Evolutionary conservation across 768 basidiomycete genomes (phyloP), one percentile per base, ranked within the genome.

Genomic region (Suillus fuscotomentosus): DNA sequence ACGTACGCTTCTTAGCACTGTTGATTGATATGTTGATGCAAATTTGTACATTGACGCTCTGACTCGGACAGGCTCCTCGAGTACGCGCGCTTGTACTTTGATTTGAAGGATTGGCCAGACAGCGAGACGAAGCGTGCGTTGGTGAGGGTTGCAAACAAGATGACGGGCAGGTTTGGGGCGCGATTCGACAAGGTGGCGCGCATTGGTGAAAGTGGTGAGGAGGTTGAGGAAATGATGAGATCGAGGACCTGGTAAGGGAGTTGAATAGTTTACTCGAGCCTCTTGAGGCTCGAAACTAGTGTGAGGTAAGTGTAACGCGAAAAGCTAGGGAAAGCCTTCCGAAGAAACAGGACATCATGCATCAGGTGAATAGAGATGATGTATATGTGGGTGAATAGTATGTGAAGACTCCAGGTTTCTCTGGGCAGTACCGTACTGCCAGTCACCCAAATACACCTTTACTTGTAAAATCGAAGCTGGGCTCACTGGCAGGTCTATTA

Each of bases 121-220:
- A 88, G 90, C 5, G 89, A 91, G 71, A 86, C 88, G 39, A 94
- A 91, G 76, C 79, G 84, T 9, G 84, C 86, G 1, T 72, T 94
- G 24, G 78, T 84, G 69, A 79, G 86, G 9, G 78, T 85, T 9
- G 67, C 80, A 43, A 80, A 81, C 66, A 92, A 91, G 79, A 79
- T 73, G 61, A 68, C 80, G 13, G 83, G 85, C 2, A 85, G 84
- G 70, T 66, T 65, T 61, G 41, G 66, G 20, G 60, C 41, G 41
- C 66, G 64, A 17, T 36, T 55, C 6, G 67, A 69, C 3, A 70
- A 69, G 14, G 67, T 41, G 0, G 43, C 24, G 48, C 48, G 22
- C 6, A 14, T 14, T 24, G 48, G 48, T 50, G 48, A 24, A 50
- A 48, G 47, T 48, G 24, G 13, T 8, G 48, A 50, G 3, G 22